Evolutionary conservation across 106 monocot species (phyloP).

Genomic region (Narthecium ossifragum): DNA sequence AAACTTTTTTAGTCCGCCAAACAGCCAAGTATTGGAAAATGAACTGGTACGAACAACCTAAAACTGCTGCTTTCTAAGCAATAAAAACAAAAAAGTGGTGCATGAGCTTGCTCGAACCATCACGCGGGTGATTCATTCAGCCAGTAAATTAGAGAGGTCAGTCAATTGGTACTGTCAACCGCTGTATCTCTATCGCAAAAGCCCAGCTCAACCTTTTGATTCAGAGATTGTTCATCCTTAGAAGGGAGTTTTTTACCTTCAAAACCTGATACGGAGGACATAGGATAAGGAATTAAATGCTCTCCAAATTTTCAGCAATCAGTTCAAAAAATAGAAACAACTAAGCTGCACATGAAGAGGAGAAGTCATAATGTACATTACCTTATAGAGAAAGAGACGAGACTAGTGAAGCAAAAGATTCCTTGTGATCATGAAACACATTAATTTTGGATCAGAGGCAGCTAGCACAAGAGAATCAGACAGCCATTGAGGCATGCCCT

Average conservation of each 20-base stretch:
- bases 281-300: slow-evolving; percentile 20
- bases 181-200: no score
- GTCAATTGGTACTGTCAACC: no score
- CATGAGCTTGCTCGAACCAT: no score
- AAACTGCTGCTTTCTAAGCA: no score
- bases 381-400: not conserved
- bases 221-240: no score
- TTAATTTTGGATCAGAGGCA: not conserved
- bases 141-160: no score
- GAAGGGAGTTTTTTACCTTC: slow-evolving; percentile 10
- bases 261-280: slow-evolving; percentile 15
- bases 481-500: slow-evolving; percentile 5
- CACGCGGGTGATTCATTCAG: no score
- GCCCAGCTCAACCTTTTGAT: no score
- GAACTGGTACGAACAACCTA: no score
- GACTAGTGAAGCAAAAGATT: slow-evolving; percentile 5
- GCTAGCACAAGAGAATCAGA: not conserved
- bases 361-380: not conserved
- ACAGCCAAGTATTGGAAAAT: no score
- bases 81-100: no score
- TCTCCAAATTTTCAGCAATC: slow-evolving; percentile 7
- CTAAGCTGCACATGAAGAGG: not conserved
- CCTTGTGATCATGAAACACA: slow-evolving; percentile 1
- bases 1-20: no score
- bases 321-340: slow-evolving; percentile 12